Evolutionary conservation across 805 yeast genomes (phyloP), one percentile per base, ranked within the genome.

Genomic region (Suhomyces faveliae): DNA sequence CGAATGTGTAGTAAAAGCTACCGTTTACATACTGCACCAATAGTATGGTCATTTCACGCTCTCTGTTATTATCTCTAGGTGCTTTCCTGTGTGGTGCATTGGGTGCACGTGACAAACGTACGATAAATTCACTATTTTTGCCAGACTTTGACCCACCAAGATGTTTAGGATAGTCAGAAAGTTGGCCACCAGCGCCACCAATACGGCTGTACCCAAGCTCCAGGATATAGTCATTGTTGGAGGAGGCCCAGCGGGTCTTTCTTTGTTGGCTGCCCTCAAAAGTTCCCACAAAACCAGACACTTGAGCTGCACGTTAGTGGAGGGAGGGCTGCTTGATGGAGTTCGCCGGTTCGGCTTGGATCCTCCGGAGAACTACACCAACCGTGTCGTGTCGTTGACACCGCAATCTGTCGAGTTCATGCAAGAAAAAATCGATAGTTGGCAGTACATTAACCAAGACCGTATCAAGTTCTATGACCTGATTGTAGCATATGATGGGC

Each of bases 231-330:
- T 89, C 6, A 87, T 94, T 46, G 87, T 94, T 30, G 99, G 99
- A 30, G 98, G 96, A 6, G 99, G 99, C 0, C 97, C 98, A 1
- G 98, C 98, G 0, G 99, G 99, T 0, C 70, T 94, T 48, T 85
- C 96, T 1, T 70, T 94, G 30, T 84, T 94, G 4, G 79, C 96
- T 0, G 95, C 96, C 0, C 67, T 92, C 48, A 86, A 87, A 62
- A 75, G 76, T 54, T 84, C 90, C 1, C 81, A 85, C 2, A 63
- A 74, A 17, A 79, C 96, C 3, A 71, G 68, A 23, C 71, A 79
- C 43, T 75, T 89, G 39, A 74, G 75, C 40, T 78, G 92, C 42
- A 79, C 83, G 0, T 68, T 94, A 43, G 76, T 94, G 21, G 99
- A 94, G 64, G 89, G 86, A 1, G 77, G 80, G 41, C 78, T 80